Evolutionary conservation across 768 basidiomycete genomes (phyloP).

Genomic region (Lentinula sp.): DNA sequence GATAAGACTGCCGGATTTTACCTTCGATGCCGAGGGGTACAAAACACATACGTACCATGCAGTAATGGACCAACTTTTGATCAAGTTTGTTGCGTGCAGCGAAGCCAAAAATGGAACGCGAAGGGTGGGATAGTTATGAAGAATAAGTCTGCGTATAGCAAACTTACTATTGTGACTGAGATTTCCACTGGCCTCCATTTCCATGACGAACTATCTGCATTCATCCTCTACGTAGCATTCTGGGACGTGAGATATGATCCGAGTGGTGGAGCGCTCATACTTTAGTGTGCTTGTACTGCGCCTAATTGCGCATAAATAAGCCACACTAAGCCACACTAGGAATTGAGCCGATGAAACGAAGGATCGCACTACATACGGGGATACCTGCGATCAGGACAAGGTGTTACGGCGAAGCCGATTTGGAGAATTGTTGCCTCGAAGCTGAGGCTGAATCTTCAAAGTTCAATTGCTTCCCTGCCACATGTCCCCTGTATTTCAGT

Average conservation of each 20-base stretch:
- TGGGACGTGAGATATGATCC: too few relatives aligned
- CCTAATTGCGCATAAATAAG: too few relatives aligned
- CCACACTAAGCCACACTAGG: background rate
- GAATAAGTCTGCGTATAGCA: background rate
- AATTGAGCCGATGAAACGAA: background rate
- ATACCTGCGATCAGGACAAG: background rate
- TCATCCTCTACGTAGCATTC: background rate
- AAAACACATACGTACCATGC: background rate
- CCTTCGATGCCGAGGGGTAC: background rate
- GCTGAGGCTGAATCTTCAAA: background rate
- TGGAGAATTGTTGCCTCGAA: background rate
- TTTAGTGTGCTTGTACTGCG: too few relatives aligned
- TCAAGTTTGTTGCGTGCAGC: background rate
- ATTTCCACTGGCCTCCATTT: background rate
- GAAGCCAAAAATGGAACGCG: too few relatives aligned
- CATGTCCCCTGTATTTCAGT: background rate
- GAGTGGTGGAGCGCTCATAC: too few relatives aligned
- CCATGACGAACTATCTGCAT: background rate
- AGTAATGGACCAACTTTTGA: background rate
- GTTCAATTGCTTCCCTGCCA: background rate
- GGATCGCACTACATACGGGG: background rate
- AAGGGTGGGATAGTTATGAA: background rate
- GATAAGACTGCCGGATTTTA: background rate
- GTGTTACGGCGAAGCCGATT: background rate
- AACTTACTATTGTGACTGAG: background rate